Evolutionary conservation across 2,329 filamentous ascomycete species (phyloP).

Genomic region (Trichoderma lentiforme): DNA sequence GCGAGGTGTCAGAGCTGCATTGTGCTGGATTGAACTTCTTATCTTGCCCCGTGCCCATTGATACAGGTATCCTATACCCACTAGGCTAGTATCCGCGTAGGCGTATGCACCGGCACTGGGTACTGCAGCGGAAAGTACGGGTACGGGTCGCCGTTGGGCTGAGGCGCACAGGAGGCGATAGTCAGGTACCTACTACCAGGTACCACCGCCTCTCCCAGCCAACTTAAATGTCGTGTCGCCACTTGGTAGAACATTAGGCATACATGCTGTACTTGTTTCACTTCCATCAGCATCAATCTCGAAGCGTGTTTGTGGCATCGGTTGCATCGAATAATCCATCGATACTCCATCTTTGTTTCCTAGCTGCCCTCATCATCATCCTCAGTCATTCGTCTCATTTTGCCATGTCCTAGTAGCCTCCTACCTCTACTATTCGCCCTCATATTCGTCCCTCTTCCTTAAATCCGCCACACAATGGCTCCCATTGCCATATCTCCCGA

Average conservation of each 20-base stretch:
- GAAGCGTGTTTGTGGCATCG: not conserved
- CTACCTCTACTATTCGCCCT: not conserved
- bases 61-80: not conserved
- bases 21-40: not conserved
- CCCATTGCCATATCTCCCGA: slow-evolving; percentile 54
- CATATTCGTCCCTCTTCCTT: not conserved
- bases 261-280: not conserved
- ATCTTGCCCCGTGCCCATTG: not conserved
- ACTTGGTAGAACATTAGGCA: not conserved
- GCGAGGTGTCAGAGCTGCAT: not conserved
- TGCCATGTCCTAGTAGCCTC: not conserved
- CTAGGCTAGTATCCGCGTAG: not conserved
- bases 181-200: not conserved
- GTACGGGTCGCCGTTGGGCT: slow-evolving; percentile 3
- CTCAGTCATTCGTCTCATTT: not conserved
- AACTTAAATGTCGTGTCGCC: slow-evolving; percentile 11
- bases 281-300: not conserved
- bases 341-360: not conserved
- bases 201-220: not conserved
- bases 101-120: not conserved
- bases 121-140: not conserved
- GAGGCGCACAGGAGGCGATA: not conserved
- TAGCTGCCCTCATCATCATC: not conserved
- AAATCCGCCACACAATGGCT: slow-evolving; percentile 42
- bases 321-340: not conserved